Evolutionary conservation across 2,329 filamentous ascomycete genomes (phyloP), one percentile per base, ranked within the genome.

Genomic region (Stagonosporopsis rhizophila): DNA sequence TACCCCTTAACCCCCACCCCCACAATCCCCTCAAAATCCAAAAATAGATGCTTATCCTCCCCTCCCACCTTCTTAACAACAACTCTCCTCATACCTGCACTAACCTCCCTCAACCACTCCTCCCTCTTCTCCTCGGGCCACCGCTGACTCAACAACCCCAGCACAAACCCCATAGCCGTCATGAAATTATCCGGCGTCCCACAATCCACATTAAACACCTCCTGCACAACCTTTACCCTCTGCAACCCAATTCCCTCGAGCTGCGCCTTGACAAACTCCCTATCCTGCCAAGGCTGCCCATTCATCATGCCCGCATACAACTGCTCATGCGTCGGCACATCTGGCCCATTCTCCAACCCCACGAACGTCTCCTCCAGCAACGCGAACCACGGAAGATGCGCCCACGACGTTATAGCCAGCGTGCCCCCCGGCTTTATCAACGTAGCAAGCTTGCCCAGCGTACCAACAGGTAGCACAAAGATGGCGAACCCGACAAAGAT

Each of bases 401-500:
- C 50, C 67, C 69, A 71, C 9, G 65, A 66, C 1, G 56, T 60
- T 2, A 73, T 20, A n/a, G 48, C 68, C 19, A 71, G 45, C 53
- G 61, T 64, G 9, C 69, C 70, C 6, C 52, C 58, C 1, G 60
- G 53, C 0, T 32, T n/a, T 7, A 69, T 23, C 11, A 61, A 40
- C n/a, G 6, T 12, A 41, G 49, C 40, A n/a, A 59, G 45, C 11
- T 38, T 41, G 2, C 45, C 5, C 6, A 67, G 52, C 1, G 52
- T 53, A 5, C 28, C 28, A 3, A 50, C 48, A 0, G 60, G 58
- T 6, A 70, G 28, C 28, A 61, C 30, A 52, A 69, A 70, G 37
- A 72, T 59, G 8, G 53, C 65, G 14, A 70, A 69, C 19, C 62
- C 63, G 32, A 65, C 39, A 52, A 70, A 67, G n/a, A 68, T 14